A percentile compares a stretch with the other conserved stretches of the same genome.
Evolutionary conservation across 495 filamentous ascomycete genomes (phyloP).

Genomic region (Penicillium flavigenum): DNA sequence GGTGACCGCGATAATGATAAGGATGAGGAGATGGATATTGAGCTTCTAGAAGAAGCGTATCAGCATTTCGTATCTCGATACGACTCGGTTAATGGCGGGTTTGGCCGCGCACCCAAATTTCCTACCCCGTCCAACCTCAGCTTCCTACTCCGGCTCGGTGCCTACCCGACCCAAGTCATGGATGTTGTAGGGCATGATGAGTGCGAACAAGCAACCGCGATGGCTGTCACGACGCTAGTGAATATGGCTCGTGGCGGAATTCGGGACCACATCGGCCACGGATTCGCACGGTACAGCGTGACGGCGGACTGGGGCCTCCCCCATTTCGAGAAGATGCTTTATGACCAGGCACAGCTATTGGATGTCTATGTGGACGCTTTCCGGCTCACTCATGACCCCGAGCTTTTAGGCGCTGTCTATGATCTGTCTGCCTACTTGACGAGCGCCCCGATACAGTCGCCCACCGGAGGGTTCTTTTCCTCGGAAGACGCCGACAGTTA

Average conservation of each 20-base stretch:
- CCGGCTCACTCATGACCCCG: conserved; percentile 64
- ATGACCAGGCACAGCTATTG: conserved; percentile 88
- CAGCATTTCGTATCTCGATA: conserved; percentile 75
- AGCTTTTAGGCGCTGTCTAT: conserved; percentile 76
- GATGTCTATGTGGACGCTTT: conserved; percentile 88
- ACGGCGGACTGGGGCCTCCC: conserved; percentile 89
- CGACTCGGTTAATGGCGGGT: conserved; percentile 77
- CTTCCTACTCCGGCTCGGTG: conserved; percentile 75
- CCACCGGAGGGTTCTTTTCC: conserved; percentile 77
- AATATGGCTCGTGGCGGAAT: conserved; percentile 85
- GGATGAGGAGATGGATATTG: conserved; percentile 76
- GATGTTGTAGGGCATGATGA: conserved; percentile 86
- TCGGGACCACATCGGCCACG: conserved; percentile 88
- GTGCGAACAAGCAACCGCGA: conserved; percentile 68
- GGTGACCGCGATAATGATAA: conserved; percentile 53
- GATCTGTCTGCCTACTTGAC: conserved; percentile 84
- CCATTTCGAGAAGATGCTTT: conserved; percentile 98
- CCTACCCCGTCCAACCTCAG: conserved; percentile 82
- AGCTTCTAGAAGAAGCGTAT: conserved; percentile 88
- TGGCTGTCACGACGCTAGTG: conserved; percentile 79
- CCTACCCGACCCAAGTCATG: conserved; percentile 67
- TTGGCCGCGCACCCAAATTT: conserved; percentile 77
- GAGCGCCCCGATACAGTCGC: conserved; percentile 58
- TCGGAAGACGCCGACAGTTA: conserved; percentile 93
- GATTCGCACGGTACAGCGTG: conserved; percentile 87